These are phyloP conservation scores for Plantago elongata DNA, from an alignment of 257 asterid genomes.

Conservation along the genomic window DNA sequence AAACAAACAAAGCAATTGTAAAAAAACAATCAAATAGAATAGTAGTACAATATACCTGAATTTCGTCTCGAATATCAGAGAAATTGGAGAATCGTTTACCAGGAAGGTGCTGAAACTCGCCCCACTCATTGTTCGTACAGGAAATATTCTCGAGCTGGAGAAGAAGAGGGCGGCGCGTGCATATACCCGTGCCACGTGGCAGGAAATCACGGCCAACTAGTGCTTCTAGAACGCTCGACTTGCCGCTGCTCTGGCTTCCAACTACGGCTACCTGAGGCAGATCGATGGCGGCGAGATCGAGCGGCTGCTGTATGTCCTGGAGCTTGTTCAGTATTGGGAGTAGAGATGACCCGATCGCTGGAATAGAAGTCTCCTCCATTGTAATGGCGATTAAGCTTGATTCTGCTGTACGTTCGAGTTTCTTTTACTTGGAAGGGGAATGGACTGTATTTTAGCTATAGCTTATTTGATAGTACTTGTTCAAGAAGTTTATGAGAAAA, in stretches of 20 bases:
- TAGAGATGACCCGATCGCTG: constrained; percentile 34
- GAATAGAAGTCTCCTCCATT: no score
- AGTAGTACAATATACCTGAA: constrained; percentile 38
- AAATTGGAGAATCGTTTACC: constrained; percentile 35
- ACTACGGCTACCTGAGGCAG: constrained; percentile 60
- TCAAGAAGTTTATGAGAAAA: no score
- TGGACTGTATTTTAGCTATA: no score
- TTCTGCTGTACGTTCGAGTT: no score
- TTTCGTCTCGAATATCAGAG: constrained; percentile 37
- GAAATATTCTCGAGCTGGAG: constrained; percentile 38
- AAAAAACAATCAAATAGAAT: no score
- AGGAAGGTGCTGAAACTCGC: constrained; percentile 46
- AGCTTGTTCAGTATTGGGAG: constrained; percentile 49
- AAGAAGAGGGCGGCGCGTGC: constrained; percentile 55
- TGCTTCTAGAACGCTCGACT: constrained; percentile 57
- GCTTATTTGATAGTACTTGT: no score
- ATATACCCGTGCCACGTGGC: constrained; percentile 47
- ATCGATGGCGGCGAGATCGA: constrained; percentile 37
- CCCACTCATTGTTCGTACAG: constrained; percentile 39
- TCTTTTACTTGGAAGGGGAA: no score
- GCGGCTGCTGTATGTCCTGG: constrained; percentile 52
- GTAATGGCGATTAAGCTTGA: no score
- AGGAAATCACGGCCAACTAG: constrained; percentile 60
- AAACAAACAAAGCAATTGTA: no score
- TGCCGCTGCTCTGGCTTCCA: constrained; percentile 60